Evolutionary conservation across 2,329 filamentous ascomycete species (phyloP).

Genomic region (Colletotrichum agaves): DNA sequence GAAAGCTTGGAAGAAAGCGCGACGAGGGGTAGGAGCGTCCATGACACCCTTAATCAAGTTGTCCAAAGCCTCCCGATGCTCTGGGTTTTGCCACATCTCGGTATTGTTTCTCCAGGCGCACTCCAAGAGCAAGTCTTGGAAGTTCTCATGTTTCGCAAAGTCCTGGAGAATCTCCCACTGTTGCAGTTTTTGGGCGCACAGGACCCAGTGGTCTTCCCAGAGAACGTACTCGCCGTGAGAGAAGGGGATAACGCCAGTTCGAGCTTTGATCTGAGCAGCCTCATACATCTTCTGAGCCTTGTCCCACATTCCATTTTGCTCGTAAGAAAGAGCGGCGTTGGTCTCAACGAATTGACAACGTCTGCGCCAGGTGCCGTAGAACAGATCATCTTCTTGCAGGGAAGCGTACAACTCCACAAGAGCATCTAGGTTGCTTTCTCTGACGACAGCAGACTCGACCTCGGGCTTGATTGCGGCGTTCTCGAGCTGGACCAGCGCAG

Average conservation of each 20-base stretch:
- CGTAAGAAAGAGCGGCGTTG: conserved; percentile 95
- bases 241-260: conserved; percentile 95
- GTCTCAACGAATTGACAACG: conserved; percentile 97
- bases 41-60: conserved; percentile 96
- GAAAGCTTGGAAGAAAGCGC: conserved; percentile 98
- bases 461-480: conserved; percentile 86
- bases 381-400: conserved; percentile 94
- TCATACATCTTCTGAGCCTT: conserved; percentile 98
- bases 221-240: conserved; percentile 98
- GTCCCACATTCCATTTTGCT: conserved; percentile 99
- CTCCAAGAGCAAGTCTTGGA: conserved; percentile 94
- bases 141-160: conserved; percentile 98
- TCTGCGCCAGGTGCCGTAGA: conserved; percentile 96
- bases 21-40: conserved; percentile 92
- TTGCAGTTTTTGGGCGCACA: conserved; percentile 97
- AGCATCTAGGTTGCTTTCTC: conserved; percentile 95
- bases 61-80: conserved; percentile 89
- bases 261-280: conserved; percentile 94
- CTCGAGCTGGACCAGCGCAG: conserved; percentile 89
- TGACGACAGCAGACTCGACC: conserved; percentile 83
- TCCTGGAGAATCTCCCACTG: conserved; percentile 99
- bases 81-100: conserved; percentile 90
- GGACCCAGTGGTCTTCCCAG: conserved; percentile 99
- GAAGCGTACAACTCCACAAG: conserved; percentile 92
- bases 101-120: conserved; percentile 95